Evolutionary conservation across 2,329 filamentous ascomycete genomes (phyloP), one percentile per base, ranked within the genome.

Genomic region (Teratosphaeria epicoccoides): DNA sequence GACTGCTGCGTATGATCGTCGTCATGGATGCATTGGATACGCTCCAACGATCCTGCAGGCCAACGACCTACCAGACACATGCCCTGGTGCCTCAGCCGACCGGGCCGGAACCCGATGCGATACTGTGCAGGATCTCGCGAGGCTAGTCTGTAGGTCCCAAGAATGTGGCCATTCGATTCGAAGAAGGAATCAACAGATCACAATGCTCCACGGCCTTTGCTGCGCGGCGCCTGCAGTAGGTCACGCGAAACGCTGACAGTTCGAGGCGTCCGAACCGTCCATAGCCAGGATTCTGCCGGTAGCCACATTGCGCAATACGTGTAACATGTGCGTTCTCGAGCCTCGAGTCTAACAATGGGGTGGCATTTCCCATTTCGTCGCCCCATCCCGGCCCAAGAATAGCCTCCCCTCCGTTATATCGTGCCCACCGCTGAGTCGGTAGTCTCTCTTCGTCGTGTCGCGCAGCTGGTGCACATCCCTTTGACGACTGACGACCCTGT

Each of bases 161-260:
- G 52, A 48, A 58, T 53, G 49, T 47, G 57, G 51, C 57, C 55
- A 45, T 43, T 49, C 43, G 46, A 24, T 47, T 44, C 49, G 57
- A 54, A 48, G 23, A 47, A 37, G 23, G 40, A 48, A 48, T 52
- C 47, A 52, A 63, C 59, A 59, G 59, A 59, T 64, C 60, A 63
- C 62, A 63, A 63, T 51, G 33, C 47, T 47, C 43, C 55, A 55
- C 59, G 56, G 59, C 49, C 50, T 47, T 28, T 51, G 50, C 24
- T 20, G 22, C 47, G 55, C 58, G 55, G 51, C 52, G 56, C 57
- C 55, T 59, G 59, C 50, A 49, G 29, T 43, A 44, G 56, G 60
- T 62, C 61, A 62, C 59, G 60, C 60, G 61, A 61, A 63, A 56
- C 51, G 60, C 55, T 62, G 61, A 63, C 60, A 62, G 58, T 57